A percentile compares a stretch with the other conserved stretches of the same genome.
Evolutionary conservation across 345 rosid genomes (phyloP).

Genomic region (Anacardium occidentale): DNA sequence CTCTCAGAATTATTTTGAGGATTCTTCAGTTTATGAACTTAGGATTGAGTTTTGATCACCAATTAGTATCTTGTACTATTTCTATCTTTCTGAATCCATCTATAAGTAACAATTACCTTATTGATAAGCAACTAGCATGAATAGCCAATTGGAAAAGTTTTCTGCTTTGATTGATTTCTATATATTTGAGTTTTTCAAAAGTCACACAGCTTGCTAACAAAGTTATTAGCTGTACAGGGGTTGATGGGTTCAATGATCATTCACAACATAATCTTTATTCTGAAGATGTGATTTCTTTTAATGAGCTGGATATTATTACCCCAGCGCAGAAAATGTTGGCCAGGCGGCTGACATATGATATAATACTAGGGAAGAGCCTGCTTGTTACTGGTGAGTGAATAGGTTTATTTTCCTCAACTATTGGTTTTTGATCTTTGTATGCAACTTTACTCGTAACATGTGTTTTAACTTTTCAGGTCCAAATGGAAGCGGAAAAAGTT

Average conservation of each 20-base stretch:
- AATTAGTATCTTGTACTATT: neutral
- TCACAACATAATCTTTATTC: constrained; percentile 35
- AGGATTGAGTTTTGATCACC: neutral
- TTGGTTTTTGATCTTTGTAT: constrained; percentile 12
- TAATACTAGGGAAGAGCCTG: constrained; percentile 75
- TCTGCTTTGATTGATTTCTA: constrained; percentile 1
- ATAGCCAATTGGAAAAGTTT: neutral
- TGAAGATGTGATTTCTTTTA: constrained; percentile 63
- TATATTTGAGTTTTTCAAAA: constrained; percentile 1
- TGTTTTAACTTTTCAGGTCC: constrained; percentile 63
- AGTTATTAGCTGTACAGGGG: constrained; percentile 34
- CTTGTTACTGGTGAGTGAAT: constrained; percentile 86
- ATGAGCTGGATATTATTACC: constrained; percentile 76
- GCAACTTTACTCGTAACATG: constrained; percentile 30
- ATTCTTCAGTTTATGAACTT: neutral
- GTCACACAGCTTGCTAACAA: constrained; percentile 14
- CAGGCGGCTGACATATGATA: constrained; percentile 73
- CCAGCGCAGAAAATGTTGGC: constrained; percentile 91
- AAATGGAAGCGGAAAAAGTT: constrained; percentile 96
- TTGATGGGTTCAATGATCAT: constrained; percentile 29
- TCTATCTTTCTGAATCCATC: neutral
- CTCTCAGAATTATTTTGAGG: neutral
- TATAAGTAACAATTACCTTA: neutral
- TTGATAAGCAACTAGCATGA: constrained; percentile 2
- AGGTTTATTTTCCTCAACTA: neutral